phyloP scores from a whole-genome alignment of 345 rosid species.

The Acer negundo region DNA sequence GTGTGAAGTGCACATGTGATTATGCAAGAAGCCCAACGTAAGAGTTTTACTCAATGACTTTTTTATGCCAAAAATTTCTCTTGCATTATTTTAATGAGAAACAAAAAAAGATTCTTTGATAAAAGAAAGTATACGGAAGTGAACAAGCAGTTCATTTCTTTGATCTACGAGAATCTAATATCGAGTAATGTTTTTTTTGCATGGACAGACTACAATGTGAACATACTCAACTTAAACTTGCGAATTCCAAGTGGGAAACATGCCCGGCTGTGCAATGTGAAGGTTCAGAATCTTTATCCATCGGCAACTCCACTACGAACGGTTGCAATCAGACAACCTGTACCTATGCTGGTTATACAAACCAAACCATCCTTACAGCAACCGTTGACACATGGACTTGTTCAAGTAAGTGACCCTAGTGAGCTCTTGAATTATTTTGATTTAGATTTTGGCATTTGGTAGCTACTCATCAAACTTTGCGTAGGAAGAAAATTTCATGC shows the following conservation, averaged over 20 bases:
- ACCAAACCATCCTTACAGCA: conserved; percentile 48
- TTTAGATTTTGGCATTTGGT: background rate
- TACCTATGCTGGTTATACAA: conserved; percentile 64
- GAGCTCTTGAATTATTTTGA: background rate
- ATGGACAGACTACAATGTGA: conserved; percentile 66
- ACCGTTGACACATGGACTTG: conserved; percentile 42
- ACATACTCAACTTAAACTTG: conserved; percentile 39
- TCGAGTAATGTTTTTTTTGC: background rate
- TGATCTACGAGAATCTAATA: background rate
- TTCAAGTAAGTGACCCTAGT: conserved; percentile 35
- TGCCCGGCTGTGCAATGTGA: conserved; percentile 60
- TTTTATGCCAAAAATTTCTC: background rate
- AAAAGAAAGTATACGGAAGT: background rate
- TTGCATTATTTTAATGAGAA: background rate
- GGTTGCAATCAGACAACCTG: conserved; percentile 53
- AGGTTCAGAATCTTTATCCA: conserved; percentile 31
- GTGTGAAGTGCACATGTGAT: conserved; percentile 49
- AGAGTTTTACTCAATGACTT: conserved; percentile 20
- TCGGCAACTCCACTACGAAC: conserved; percentile 43
- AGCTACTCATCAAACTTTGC: background rate
- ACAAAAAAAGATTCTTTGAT: no score
- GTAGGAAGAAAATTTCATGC: background rate
- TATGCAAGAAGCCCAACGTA: conserved; percentile 43
- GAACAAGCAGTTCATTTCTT: conserved; percentile 4
- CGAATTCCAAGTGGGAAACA: conserved; percentile 24